Conservation (phyloP, 2,329 filamentous ascomycete species). For the Aspergillus brasiliensis region DNA sequence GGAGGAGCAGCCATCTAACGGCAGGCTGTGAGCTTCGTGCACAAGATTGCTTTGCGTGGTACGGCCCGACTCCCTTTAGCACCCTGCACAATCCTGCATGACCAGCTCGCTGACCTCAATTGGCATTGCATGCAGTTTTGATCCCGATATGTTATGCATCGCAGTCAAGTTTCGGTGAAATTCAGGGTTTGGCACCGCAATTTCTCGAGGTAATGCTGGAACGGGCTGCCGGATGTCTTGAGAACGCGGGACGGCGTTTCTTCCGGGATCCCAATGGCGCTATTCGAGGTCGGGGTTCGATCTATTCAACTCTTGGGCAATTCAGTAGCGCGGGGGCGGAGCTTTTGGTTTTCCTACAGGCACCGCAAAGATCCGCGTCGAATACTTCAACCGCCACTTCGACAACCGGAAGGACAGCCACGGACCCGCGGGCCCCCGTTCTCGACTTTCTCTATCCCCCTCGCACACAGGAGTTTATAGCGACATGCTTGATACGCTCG, state of each 20-base stretch:
- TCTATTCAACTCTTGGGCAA: constrained; percentile 42
- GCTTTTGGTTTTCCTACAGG: constrained; percentile 37
- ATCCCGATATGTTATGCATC: constrained; percentile 31
- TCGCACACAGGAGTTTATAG: constrained; percentile 27
- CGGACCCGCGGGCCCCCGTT: constrained; percentile 27
- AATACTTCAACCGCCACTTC: constrained; percentile 15
- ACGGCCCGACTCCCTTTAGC: constrained; percentile 9
- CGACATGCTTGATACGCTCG: constrained; percentile 26
- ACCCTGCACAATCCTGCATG: constrained; percentile 5
- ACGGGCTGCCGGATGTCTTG: constrained; percentile 53
- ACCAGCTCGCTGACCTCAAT: constrained; percentile 1
- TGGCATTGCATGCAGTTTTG: neutral
- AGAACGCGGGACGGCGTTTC: constrained; percentile 52
- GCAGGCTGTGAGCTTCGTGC: constrained; percentile 13
- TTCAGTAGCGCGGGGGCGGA: constrained; percentile 33
- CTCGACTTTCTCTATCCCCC: constrained; percentile 47
- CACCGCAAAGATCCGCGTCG: constrained; percentile 21
- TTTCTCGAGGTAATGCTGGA: constrained; percentile 52
- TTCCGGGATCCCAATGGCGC: constrained; percentile 43
- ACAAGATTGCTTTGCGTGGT: constrained; percentile 12
- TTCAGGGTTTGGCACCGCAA: constrained; percentile 30
- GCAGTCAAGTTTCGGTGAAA: constrained; percentile 25
- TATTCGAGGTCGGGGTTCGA: constrained; percentile 39
- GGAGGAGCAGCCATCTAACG: neutral
- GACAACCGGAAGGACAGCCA: constrained; percentile 12